These are phyloP conservation scores for Starmerella lactis-condensi DNA, from an alignment of 805 yeast genomes.

Conservation along the genomic window DNA sequence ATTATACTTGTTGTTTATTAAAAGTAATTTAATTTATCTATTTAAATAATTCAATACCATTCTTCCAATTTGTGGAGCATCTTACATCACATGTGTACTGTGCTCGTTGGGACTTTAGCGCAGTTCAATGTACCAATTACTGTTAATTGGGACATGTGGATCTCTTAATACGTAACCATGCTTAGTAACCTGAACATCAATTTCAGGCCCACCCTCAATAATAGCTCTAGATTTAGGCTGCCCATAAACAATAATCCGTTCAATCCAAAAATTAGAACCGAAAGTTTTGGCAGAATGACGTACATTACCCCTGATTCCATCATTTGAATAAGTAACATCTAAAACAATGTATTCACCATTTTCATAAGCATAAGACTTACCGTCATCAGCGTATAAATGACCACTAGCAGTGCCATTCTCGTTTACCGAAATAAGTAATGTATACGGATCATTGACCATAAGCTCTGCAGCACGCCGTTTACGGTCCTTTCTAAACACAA, in stretches of 20 bases:
- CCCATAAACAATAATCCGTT: constrained; percentile 17
- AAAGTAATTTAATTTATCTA: too few species aligned
- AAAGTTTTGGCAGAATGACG: constrained; percentile 6
- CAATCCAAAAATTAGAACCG: constrained; percentile 11
- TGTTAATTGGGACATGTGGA: constrained; percentile 31
- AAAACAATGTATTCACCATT: constrained; percentile 34
- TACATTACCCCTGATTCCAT: constrained; percentile 10
- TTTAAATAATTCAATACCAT: too few species aligned
- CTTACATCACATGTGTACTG: too few species aligned
- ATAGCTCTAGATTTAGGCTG: constrained; percentile 23
- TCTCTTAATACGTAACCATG: constrained; percentile 27
- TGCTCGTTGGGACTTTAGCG: not conserved
- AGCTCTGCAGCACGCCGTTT: constrained; percentile 61
- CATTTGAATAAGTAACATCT: constrained; percentile 23
- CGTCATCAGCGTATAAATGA: constrained; percentile 64
- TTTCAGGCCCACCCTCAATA: not conserved
- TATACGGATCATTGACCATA: constrained; percentile 66
- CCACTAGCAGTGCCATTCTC: constrained; percentile 35
- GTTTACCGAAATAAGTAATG: constrained; percentile 42
- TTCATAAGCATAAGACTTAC: constrained; percentile 43
- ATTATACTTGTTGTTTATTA: too few species aligned
- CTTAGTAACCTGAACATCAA: constrained; percentile 8
- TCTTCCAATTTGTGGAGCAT: not conserved
- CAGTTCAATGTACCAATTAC: constrained; percentile 29
- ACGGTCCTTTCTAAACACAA: constrained; percentile 49